Conservation (phyloP, 768 basidiomycete genomes). For the Naganishia onofrii region DNA sequence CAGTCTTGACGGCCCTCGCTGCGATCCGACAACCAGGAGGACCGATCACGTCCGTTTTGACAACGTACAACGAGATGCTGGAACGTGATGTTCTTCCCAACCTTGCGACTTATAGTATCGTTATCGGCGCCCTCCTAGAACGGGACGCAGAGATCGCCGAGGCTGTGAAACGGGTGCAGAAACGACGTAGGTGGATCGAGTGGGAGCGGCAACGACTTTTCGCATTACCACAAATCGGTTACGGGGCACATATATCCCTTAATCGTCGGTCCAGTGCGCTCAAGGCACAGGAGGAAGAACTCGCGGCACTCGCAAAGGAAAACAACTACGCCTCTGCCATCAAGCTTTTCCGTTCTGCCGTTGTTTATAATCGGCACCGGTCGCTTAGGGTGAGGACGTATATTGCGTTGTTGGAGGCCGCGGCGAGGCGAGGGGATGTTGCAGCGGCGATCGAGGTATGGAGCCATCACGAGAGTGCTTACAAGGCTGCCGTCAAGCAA, state of each 20-base stretch:
- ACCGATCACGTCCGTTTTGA: slow-evolving; percentile 61
- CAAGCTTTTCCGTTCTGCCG: slow-evolving; percentile 67
- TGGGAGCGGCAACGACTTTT: slow-evolving; percentile 4
- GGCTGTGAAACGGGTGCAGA: slow-evolving; percentile 56
- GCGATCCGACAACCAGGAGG: slow-evolving; percentile 54
- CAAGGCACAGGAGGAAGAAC: slow-evolving; percentile 9
- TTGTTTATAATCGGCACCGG: slow-evolving; percentile 48
- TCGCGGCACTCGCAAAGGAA: slow-evolving; percentile 32
- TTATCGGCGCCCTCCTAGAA: slow-evolving; percentile 64
- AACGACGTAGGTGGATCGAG: slow-evolving; percentile 9
- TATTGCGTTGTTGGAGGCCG: slow-evolving; percentile 62
- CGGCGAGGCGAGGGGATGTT: slow-evolving; percentile 61
- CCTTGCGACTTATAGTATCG: slow-evolving; percentile 60
- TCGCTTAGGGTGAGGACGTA: slow-evolving; percentile 54
- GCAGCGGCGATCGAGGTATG: slow-evolving; percentile 67
- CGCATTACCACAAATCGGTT: background rate
- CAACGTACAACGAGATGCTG: slow-evolving; percentile 72
- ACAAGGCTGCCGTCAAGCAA: too few relatives aligned
- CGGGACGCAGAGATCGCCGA: slow-evolving; percentile 67
- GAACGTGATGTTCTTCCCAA: slow-evolving; percentile 64
- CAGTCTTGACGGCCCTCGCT: slow-evolving; percentile 61
- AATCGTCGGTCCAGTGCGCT: background rate
- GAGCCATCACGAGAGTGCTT: slow-evolving; percentile 59
- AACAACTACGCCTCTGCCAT: slow-evolving; percentile 69
- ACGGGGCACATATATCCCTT: background rate